A percentile compares a stretch with the other conserved stretches of the same genome.
These are phyloP conservation scores for Bremia lactucae DNA, from an alignment of 352 stramenopile genomes.

Conservation along the genomic window DNA sequence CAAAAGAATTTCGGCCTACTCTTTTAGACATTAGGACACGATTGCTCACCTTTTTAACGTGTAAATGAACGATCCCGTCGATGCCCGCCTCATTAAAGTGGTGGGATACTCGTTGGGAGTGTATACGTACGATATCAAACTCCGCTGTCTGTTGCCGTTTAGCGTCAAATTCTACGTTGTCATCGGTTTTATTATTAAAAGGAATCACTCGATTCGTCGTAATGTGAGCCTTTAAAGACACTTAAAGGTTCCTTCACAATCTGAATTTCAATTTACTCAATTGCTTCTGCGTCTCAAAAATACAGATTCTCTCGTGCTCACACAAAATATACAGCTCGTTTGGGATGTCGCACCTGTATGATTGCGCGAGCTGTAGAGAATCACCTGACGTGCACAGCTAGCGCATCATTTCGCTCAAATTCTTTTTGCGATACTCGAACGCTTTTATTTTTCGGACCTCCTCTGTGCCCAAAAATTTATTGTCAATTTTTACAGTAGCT, in stretches of 20 bases:
- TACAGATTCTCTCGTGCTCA: constrained; percentile 30
- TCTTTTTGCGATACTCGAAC: not conserved
- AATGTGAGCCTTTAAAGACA: constrained; percentile 17
- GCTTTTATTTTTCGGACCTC: not conserved
- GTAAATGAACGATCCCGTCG: constrained; percentile 19
- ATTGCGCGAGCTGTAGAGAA: constrained; percentile 53
- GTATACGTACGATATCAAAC: constrained; percentile 22
- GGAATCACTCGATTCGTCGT: constrained; percentile 30
- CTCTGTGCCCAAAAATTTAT: constrained; percentile 15
- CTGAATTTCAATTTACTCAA: constrained; percentile 32
- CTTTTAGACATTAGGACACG: constrained; percentile 12
- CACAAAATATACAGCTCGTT: constrained; percentile 50
- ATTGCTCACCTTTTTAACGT: constrained; percentile 6
- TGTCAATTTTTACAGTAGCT: constrained; percentile 16
- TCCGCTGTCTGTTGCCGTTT: constrained; percentile 5
- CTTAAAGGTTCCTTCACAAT: constrained; percentile 9
- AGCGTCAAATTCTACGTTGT: not conserved
- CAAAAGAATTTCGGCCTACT: constrained; percentile 28
- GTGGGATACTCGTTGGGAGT: constrained; percentile 18
- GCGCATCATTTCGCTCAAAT: constrained; percentile 29
- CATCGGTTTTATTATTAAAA: constrained; percentile 6
- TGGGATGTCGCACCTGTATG: constrained; percentile 58
- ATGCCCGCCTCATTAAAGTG: constrained; percentile 18
- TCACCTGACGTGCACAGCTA: constrained; percentile 44
- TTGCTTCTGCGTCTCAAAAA: constrained; percentile 35